Evolutionary conservation across 345 rosid species (phyloP), one percentile per base, ranked within the genome.

Genomic region (Lenwebbia sp.): DNA sequence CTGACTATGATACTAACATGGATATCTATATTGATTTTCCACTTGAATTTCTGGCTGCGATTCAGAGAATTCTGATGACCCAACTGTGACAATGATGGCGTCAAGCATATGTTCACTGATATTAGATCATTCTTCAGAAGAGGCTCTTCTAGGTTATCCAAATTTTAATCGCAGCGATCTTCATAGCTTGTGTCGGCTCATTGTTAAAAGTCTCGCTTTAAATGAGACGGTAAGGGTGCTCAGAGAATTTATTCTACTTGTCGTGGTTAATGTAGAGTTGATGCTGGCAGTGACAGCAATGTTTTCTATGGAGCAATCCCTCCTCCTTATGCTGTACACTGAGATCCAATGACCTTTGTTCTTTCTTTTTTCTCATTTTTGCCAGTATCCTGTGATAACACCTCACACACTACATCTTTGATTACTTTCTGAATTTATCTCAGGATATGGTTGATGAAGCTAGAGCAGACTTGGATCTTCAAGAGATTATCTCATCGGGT

Each of bases 31-130:
- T 52, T 85, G 83, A 13, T 75, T 49, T 28, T 83, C 54, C 40
- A 6, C 76, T 37, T 51, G 85, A 83, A 83, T 54, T 74, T 21
- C 33, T 47, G 70, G 88, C 82, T 87, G 22, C 26, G 65, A 52
- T 88, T 65, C 93, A 96, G 98, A 91, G 87, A 82, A 90, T 82
- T 86, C 86, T 65, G 62, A 86, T 83, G 96, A 96, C 83, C 89
- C 86, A 44, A 92, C 96, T 49, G 83, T 89, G 55, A 65, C 87
- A 7, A 91, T 94, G 95, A 93, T 96, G 99, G 96, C 95, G 87
- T 91, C 96, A 82, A 94, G 96, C 90, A 91, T 97, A 84, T 92
- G 95, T 90, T 87, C 95, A 10, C 87, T 97, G 88, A 87, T 95
- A 84, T 88, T 96, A 60, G 99, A 94, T 86, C 87, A 84, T 55